A percentile compares a stretch with the other conserved stretches of the same genome.
phyloP scores from a whole-genome alignment of 306 rosid species.

The Begonia loranthoides region DNA sequence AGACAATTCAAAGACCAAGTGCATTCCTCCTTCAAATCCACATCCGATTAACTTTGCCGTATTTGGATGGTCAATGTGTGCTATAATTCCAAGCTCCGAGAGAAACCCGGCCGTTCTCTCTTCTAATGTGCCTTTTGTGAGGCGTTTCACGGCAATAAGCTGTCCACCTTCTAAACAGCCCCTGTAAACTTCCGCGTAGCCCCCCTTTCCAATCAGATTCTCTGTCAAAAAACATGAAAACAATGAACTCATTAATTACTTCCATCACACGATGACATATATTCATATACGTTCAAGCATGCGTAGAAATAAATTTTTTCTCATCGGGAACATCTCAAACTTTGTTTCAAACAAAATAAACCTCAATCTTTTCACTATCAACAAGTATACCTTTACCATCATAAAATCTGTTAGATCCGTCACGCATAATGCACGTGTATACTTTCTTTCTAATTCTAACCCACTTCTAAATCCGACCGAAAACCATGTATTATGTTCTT shows the following conservation, averaged over 20 bases:
- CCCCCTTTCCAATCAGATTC: constrained; percentile 68
- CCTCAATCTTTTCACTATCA: too few relatives aligned
- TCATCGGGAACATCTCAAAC: too few relatives aligned
- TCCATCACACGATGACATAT: too few relatives aligned
- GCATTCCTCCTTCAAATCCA: constrained; percentile 55
- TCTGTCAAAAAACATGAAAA: constrained; percentile 19
- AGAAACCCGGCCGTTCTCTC: constrained; percentile 50
- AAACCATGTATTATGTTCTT: constrained; percentile 1
- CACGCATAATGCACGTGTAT: too few relatives aligned
- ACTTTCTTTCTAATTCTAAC: too few relatives aligned
- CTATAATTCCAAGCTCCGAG: constrained; percentile 61
- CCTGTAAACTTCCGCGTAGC: constrained; percentile 59
- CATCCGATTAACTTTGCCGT: constrained; percentile 65
- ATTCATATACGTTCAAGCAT: too few relatives aligned
- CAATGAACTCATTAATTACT: too few relatives aligned
- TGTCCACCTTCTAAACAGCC: constrained; percentile 53
- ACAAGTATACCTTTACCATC: too few relatives aligned
- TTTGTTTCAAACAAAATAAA: too few relatives aligned
- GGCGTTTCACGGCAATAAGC: constrained; percentile 50
- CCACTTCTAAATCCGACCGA: too few relatives aligned
- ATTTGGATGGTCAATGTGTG: constrained; percentile 66
- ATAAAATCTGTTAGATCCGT: too few relatives aligned
- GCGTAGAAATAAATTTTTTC: too few relatives aligned
- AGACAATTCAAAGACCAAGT: constrained; percentile 56
- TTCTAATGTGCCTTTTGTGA: constrained; percentile 42